These are phyloP conservation scores for Capsella rubella DNA, from an alignment of 441 rosid species.

Conservation along the genomic window DNA sequence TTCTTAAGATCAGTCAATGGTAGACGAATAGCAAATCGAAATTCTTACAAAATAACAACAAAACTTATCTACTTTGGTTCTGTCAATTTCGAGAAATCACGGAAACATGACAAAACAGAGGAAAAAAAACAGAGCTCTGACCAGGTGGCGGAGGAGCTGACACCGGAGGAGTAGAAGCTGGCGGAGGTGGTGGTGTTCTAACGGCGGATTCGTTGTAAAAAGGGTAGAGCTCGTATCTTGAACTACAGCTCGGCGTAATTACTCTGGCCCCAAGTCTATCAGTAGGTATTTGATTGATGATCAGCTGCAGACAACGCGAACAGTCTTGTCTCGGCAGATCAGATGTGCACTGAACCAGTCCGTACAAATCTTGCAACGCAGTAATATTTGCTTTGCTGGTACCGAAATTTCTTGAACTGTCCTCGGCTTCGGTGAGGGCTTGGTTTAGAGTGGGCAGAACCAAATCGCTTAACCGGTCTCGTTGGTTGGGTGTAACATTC, in stretches of 20 bases:
- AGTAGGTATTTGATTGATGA: not conserved
- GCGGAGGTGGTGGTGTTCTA: not conserved
- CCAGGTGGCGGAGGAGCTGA: slow-evolving; percentile 27
- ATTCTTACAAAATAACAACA: not conserved
- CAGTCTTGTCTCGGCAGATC: slow-evolving; percentile 31
- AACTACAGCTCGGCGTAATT: not conserved
- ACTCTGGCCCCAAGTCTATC: slow-evolving; percentile 19
- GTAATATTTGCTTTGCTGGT: not conserved
- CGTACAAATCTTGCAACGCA: not conserved
- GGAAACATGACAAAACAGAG: slow-evolving; percentile 6
- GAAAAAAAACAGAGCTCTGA: slow-evolving; percentile 22
- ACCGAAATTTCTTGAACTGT: not conserved
- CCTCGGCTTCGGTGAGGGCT: not conserved
- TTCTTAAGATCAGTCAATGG: not conserved
- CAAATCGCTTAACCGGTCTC: not conserved
- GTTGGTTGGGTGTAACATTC: slow-evolving; percentile 5
- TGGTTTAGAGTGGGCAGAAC: not conserved
- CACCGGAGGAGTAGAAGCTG: slow-evolving; percentile 23
- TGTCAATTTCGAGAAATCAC: not conserved
- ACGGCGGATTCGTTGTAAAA: slow-evolving; percentile 33
- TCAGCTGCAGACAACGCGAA: slow-evolving; percentile 17
- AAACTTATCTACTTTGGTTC: too few species aligned
- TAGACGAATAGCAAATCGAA: not conserved
- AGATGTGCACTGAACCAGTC: slow-evolving; percentile 38
- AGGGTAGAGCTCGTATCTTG: slow-evolving; percentile 21